Evolutionary conservation across 306 rosid genomes (phyloP), one percentile per base, ranked within the genome.

Genomic region (Castanea sativa): DNA sequence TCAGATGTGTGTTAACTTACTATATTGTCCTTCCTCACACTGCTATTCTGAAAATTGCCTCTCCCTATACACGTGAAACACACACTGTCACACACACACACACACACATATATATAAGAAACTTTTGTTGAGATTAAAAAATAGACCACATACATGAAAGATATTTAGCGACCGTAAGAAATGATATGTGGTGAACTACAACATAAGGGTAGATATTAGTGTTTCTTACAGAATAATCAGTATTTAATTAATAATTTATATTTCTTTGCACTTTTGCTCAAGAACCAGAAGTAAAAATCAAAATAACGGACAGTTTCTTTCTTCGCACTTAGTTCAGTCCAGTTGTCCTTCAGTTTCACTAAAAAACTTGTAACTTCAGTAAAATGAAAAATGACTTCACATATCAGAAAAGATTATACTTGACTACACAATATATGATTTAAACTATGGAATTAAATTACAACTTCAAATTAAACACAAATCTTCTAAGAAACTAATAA

Each of bases 11-110:
- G 23, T 23, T 23, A 23, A 23, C 23, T 23, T 23, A 23, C 23
- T 1, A 23, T 23, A 23, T 23, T 23, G 23, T 1, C 23, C 23
- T 0, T 1, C 23, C 23, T 23, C 23, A 23, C 23, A 23, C 23
- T 23, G 23, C 23, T 23, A 23, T 23, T 23, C 23, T 23, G 23
- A 23, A 23, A 23, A 23, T 23, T 23, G 23, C 23, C 23, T 23
- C 23, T 23, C 1, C 99, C 99, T 95, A 67, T 15, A 69, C 11
- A 75, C 84, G 21, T 30, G 55, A 27, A 27, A 27, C 29, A 27
- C 29, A 27, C 29, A 27, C 29, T 23, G 23, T 23, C 29, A 27
- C 29, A 27, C 29, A 27, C 29, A 27, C 29, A 27, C 29, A 27
- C 29, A 27, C 29, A 27, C 29, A 27, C 29, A 27, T 2, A 27